Conservation (phyloP, 768 basidiomycete genomes). For the Daedaleopsis nitida region DNA sequence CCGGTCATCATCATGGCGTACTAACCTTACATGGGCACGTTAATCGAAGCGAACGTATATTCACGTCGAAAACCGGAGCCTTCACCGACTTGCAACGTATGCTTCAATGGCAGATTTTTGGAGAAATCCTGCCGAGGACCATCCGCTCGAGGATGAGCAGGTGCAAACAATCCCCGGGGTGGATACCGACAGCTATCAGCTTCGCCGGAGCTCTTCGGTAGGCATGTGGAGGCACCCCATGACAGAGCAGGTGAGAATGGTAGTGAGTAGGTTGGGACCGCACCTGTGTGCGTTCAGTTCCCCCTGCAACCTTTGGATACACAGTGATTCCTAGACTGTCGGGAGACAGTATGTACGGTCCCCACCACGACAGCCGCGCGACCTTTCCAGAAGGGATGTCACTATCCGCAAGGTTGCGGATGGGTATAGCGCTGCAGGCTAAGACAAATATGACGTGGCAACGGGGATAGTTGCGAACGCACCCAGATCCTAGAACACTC, state of each 20-base stretch:
- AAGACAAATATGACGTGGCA: too few species aligned
- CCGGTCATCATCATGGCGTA: not conserved
- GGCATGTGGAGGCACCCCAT: not conserved
- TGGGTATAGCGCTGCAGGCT: too few species aligned
- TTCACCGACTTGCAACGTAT: not conserved
- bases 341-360: too few species aligned
- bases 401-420: too few species aligned
- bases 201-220: constrained; percentile 11
- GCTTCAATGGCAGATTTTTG: not conserved
- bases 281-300: too few species aligned
- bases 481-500: too few species aligned
- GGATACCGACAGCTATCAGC: not conserved
- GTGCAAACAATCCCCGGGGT: not conserved
- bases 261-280: not conserved
- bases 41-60: not conserved
- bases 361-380: too few species aligned
- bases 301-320: too few species aligned
- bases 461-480: too few species aligned
- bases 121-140: constrained; percentile 14
- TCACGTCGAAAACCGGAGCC: not conserved
- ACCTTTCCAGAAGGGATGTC: too few species aligned
- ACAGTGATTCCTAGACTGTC: too few species aligned
- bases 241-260: not conserved
- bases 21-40: not conserved
- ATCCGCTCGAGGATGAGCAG: constrained; percentile 11